Evolutionary conservation across 345 rosid genomes (phyloP), one percentile per base, ranked within the genome.

Genomic region (Citrus medica): DNA sequence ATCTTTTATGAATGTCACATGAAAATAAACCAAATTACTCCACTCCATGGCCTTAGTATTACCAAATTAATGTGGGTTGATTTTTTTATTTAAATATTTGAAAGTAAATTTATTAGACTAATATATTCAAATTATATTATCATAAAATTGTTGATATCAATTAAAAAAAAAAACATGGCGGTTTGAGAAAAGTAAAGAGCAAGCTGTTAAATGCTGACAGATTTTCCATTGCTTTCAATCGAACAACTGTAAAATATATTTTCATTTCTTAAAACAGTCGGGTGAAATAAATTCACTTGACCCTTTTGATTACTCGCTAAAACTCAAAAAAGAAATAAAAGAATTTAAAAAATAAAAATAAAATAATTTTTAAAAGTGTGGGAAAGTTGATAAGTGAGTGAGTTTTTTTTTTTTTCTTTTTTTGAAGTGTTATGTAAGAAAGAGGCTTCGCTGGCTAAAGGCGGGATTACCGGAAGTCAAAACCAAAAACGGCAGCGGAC

Each of bases 391-490:
- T 1, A 1, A 5, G 56, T 51, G 14, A 33, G 48, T 42, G 51
- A 13, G 17, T 12, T 46, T 46, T 46, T 3, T 2, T 38, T 38
- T 7, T 38, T 38, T n/a, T n/a, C n/a, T n/a, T n/a, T 38, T 7
- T 38, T 7, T 25, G 42, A 42, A 70, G 19, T 46, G 3, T 35
- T 25, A 59, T 32, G 28, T 60, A 58, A 13, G n/a, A 25, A 67
- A 13, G 10, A 25, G 48, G 81, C 80, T 77, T 80, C 79, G 85
- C 84, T 82, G 84, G 83, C 78, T 10, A 16, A 61, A 61, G 7
- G 85, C 78, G 84, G 81, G 84, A 70, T 80, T 13, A 69, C 84
- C 82, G 87, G 86, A 67, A 73, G 81, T 86, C 87, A 84, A 70
- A 81, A 55, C 71, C 48, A 58, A 74, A 74, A 66, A 76, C 77